These are phyloP conservation scores for Bothriochloa decipiens DNA, from an alignment of 176 grass and related monocot species.

Conservation along the genomic window DNA sequence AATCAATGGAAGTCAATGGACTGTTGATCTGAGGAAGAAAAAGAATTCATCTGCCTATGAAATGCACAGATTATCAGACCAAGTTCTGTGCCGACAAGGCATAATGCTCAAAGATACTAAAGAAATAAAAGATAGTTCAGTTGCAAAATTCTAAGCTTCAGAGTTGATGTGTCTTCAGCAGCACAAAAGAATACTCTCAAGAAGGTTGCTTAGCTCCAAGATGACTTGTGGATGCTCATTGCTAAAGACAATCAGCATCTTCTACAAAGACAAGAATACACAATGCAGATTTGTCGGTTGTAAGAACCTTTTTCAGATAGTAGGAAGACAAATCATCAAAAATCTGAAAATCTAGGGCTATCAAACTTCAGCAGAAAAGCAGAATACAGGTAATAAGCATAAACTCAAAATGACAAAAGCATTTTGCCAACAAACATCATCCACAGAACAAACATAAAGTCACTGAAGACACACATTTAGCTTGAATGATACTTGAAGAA, in stretches of 20 bases:
- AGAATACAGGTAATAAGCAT: constrained; percentile 28
- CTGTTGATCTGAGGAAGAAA: constrained; percentile 22
- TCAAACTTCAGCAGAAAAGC: not conserved
- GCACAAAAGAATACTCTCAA: constrained; percentile 31
- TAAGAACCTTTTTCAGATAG: not conserved
- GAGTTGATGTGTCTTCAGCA: constrained; percentile 15
- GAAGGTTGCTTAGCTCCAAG: not conserved
- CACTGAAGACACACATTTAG: constrained; percentile 14
- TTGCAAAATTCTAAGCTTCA: constrained; percentile 38
- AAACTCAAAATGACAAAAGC: not conserved
- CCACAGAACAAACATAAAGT: constrained; percentile 2
- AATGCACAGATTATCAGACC: constrained; percentile 21
- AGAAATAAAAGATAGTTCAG: constrained; percentile 25
- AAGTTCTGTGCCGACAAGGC: constrained; percentile 16
- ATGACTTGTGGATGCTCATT: constrained; percentile 16
- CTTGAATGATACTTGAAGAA: constrained; percentile 6
- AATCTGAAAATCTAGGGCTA: constrained; percentile 17
- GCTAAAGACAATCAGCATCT: not conserved
- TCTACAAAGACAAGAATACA: constrained; percentile 25
- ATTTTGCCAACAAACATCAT: not conserved
- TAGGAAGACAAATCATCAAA: not conserved
- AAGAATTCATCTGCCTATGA: not conserved
- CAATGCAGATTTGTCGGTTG: not conserved
- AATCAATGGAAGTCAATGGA: constrained; percentile 44
- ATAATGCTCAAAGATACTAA: constrained; percentile 6